Evolutionary conservation across 1,284 basidiomycete genomes (phyloP), one percentile per base, ranked within the genome.

Genomic region (Irpex sp.): DNA sequence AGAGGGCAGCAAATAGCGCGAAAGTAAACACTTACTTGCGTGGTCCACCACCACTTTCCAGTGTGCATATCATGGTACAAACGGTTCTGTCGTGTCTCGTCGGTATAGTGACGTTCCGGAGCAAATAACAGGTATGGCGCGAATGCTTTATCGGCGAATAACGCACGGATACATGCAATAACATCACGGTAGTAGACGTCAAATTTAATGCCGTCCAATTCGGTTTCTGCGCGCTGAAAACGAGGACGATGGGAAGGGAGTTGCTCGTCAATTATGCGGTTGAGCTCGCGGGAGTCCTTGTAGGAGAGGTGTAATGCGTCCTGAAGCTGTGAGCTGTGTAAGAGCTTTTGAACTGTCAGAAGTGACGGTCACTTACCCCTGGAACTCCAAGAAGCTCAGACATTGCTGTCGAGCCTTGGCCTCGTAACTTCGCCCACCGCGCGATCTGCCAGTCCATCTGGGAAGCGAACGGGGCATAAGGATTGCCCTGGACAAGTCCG

Each of bases 21-120:
- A n/a, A n/a, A n/a, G n/a, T n/a, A n/a, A n/a, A 5, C 6, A 28
- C 23, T 23, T 4, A 23, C 75, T 69, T 77, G 75, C 0, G 66
- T 74, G 8, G 58, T 39, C 72, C 73, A 76, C 74, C 74, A 75
- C 75, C 75, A 77, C 52, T 71, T 68, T 0, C 72, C 73, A 0
- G 75, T 76, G 45, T 76, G 63, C 65, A 77, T 72, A 14, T 75
- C 74, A 64, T 73, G 69, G 56, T 67, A 76, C 1, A 76, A 5
- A 2, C 68, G 58, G 0, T 57, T 55, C 8, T 56, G 67, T 8
- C 65, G 56, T 19, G 67, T 64, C 2, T 57, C 51, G 55, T 72
- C 71, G 0, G 64, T 58, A 60, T 71, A 78, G 45, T 75, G 75
- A 6, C 61, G 56, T 59, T 76, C 73, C 0, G 77, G 77, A 2